phyloP scores from a whole-genome alignment of 371 early-diverging fungal species.

The Dinochytrium kinnereticum region DNA sequence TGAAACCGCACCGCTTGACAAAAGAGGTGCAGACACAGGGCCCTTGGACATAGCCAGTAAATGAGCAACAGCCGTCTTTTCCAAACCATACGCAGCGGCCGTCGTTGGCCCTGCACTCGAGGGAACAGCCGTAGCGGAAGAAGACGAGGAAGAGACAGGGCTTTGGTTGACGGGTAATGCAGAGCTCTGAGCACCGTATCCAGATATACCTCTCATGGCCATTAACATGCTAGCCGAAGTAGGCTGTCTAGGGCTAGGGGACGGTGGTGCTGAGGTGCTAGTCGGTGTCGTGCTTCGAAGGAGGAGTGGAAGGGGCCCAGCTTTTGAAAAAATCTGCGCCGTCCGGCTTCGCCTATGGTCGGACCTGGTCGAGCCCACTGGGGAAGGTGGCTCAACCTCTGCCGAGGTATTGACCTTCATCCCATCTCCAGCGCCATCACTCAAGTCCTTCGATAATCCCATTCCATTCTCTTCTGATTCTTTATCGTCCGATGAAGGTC shows the following conservation, averaged over 20 bases:
- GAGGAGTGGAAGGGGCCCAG: neutral
- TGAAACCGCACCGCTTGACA: neutral
- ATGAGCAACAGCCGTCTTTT: too few species aligned
- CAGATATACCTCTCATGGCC: neutral
- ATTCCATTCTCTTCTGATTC: too few species aligned
- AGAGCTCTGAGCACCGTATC: too few species aligned
- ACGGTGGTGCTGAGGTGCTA: neutral
- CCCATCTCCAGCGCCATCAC: too few species aligned
- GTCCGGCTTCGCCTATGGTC: neutral
- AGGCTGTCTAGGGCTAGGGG: neutral
- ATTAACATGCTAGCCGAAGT: neutral
- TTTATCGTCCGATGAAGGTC: too few species aligned
- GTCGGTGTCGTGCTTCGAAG: neutral
- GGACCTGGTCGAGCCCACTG: neutral
- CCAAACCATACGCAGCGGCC: neutral
- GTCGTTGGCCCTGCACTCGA: neutral
- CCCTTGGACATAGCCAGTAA: too few species aligned
- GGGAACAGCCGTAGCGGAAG: neutral
- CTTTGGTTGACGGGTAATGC: too few species aligned
- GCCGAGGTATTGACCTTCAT: too few species aligned
- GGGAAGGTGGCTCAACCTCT: too few species aligned
- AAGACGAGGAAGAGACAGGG: neutral
- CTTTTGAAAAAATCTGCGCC: conserved; percentile 11
- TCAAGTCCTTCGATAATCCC: too few species aligned
- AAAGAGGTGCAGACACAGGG: too few species aligned